These are phyloP conservation scores for Hypoxylon fragiforme DNA, from an alignment of 495 filamentous ascomycete species.

Conservation along the genomic window DNA sequence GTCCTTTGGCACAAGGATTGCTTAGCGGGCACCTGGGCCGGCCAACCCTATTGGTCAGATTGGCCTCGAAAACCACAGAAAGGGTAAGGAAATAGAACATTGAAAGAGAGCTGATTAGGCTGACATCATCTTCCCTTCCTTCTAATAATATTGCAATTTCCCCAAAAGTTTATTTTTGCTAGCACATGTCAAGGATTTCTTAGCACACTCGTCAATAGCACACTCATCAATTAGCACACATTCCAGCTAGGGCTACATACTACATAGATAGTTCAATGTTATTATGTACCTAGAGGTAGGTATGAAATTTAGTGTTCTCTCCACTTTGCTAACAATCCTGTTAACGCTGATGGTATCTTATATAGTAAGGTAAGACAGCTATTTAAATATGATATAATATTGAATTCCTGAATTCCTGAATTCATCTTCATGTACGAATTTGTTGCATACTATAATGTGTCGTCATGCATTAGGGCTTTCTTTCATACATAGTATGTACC, in stretches of 20 bases:
- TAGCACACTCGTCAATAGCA: not conserved
- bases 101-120: conserved; percentile 16
- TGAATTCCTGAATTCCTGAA: no score
- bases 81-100: conserved; percentile 29
- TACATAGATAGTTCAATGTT: no score
- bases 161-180: conserved; percentile 8
- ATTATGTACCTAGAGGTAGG: no score
- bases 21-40: conserved; percentile 19
- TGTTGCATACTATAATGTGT: no score
- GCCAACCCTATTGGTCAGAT: conserved; percentile 15
- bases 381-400: no score
- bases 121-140: conserved; percentile 26
- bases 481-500: no score
- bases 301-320: not conserved
- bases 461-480: no score
- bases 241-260: no score
- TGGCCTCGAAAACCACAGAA: conserved; percentile 20
- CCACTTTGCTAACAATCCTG: not conserved
- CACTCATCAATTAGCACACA: not conserved
- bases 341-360: no score
- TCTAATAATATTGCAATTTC: conserved; percentile 24
- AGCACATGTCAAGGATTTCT: conserved; percentile 3
- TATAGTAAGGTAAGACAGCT: no score
- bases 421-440: no score
- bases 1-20: conserved; percentile 28